Percentiles rank a stretch among this genome's conserved stretches.
Evolutionary conservation across 1,284 basidiomycete species (phyloP).

Genomic region (Papiliotrema terrestris): DNA sequence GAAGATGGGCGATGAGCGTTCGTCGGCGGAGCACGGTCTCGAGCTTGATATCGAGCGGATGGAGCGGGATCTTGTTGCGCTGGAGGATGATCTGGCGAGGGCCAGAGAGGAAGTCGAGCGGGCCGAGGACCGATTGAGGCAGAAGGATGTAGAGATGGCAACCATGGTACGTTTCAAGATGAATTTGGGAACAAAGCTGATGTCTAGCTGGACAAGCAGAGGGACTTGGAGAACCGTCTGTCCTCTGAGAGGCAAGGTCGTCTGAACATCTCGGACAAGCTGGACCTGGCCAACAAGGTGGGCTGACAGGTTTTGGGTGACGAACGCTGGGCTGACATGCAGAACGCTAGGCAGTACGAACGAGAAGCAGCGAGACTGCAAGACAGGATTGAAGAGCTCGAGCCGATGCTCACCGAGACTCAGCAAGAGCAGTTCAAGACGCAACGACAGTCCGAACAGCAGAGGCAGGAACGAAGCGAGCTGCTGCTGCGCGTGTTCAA

Average conservation of each 20-base stretch:
- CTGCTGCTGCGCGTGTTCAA: conserved; percentile 88
- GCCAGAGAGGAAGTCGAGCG: conserved; percentile 69
- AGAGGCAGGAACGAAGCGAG: conserved; percentile 87
- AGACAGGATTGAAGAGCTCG: conserved; percentile 66
- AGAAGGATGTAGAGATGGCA: conserved; percentile 67
- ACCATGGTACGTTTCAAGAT: conserved; percentile 53
- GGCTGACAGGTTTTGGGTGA: conserved; percentile 12
- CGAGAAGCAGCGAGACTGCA: conserved; percentile 60
- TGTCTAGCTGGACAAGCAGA: conserved; percentile 64
- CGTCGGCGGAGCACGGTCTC: conserved; percentile 77
- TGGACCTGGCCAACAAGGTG: conserved; percentile 64
- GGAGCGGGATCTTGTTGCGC: conserved; percentile 74
- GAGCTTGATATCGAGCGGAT: conserved; percentile 87
- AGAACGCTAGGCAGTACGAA: conserved; percentile 61
- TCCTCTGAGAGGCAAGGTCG: conserved; percentile 78
- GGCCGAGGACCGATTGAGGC: conserved; percentile 61
- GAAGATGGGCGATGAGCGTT: conserved; percentile 73
- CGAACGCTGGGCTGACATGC: background rate
- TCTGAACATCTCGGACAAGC: conserved; percentile 77
- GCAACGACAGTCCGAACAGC: conserved; percentile 80
- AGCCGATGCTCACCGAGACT: conserved; percentile 76
- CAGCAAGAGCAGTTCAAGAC: conserved; percentile 67
- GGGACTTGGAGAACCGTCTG: conserved; percentile 70
- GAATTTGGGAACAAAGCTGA: background rate
- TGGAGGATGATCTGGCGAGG: conserved; percentile 74